A percentile compares a stretch with the other conserved stretches of the same genome.
These are phyloP conservation scores for Aspergillus sp. DNA, from an alignment of 2,329 filamentous ascomycete genomes.

Conservation along the genomic window DNA sequence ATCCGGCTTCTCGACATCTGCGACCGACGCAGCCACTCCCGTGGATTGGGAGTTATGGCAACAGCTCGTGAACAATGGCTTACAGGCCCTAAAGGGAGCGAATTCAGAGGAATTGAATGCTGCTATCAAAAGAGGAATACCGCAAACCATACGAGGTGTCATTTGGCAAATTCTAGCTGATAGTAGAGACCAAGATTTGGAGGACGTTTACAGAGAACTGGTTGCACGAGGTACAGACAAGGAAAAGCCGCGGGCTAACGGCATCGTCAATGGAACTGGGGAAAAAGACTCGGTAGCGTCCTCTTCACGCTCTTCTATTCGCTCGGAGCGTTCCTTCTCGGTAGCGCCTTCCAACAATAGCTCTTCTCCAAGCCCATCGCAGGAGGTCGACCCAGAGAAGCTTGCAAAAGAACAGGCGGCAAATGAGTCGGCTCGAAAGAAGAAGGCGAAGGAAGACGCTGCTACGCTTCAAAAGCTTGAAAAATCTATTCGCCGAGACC, in stretches of 20 bases:
- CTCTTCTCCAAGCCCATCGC: conserved; percentile 59
- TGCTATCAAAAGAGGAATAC: conserved; percentile 91
- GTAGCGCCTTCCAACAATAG: conserved; percentile 61
- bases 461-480: conserved; percentile 79
- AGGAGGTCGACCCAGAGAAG: conserved; percentile 67
- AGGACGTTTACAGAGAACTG: conserved; percentile 83
- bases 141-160: conserved; percentile 92
- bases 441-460: conserved; percentile 77
- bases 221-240: conserved; percentile 79
- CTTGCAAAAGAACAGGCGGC: conserved; percentile 67
- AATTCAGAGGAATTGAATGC: conserved; percentile 87
- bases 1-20: conserved; percentile 74
- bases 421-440: conserved; percentile 70
- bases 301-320: conserved; percentile 84
- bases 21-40: conserved; percentile 65
- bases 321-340: conserved; percentile 73
- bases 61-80: conserved; percentile 90
- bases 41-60: conserved; percentile 99
- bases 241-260: conserved; percentile 66
- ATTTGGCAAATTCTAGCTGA: conserved; percentile 98
- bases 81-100: conserved; percentile 81
- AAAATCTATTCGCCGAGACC: conserved; percentile 86
- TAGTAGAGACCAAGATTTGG: conserved; percentile 90
- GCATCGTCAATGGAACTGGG: conserved; percentile 57
- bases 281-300: conserved; percentile 67